Evolutionary conservation across 2,329 filamentous ascomycete species (phyloP), one percentile per base, ranked within the genome.

Genomic region (Pestalotiopsis sp.): DNA sequence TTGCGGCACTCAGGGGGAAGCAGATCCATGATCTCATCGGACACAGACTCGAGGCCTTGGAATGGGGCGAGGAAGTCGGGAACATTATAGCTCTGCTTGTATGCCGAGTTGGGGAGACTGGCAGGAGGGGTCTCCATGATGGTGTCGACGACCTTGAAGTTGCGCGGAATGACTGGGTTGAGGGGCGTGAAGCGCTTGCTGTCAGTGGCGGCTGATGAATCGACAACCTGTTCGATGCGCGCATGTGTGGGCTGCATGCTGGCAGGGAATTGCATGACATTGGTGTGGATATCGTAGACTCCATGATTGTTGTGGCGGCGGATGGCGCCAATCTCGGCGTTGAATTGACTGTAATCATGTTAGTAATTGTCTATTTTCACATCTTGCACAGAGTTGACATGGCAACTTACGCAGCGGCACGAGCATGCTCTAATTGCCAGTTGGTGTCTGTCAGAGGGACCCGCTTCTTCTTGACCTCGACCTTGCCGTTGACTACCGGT

Each of bases 371-470:
- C 31, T 20, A 36, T 45, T 6, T 41, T 45, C 39, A 67, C 27
- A 7, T 23, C 5, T 56, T 38, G 45, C 61, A 65, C 39, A 56
- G 25, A 36, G 12, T 36, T 57, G 62, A 6, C 31, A 9, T 9
- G 7, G 7, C 7, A 9, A 82, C 86, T 76, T 86, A 97, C 94
- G 92, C 95, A 68, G 95, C 94, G 79, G 95, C 94, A 65, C 93
- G 90, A 36, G 95, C 94, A 81, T 99, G 96, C 82, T 98, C 94
- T 68, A 96, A 85, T 88, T 97, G 96, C 96, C 96, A 99, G 79
- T 98, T 99, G 68, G 92, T 90, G 74, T 97, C 94, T 66, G 95
- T 98, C 69, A 98, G 92, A 69, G 94, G 92, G 52, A 97, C 92
- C 75, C 92, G 92, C 73, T 92, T 89, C 84, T 94, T 94, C 84